Evolutionary conservation across 257 asterid genomes (phyloP).

Genomic region (Solanum lignicaule): DNA sequence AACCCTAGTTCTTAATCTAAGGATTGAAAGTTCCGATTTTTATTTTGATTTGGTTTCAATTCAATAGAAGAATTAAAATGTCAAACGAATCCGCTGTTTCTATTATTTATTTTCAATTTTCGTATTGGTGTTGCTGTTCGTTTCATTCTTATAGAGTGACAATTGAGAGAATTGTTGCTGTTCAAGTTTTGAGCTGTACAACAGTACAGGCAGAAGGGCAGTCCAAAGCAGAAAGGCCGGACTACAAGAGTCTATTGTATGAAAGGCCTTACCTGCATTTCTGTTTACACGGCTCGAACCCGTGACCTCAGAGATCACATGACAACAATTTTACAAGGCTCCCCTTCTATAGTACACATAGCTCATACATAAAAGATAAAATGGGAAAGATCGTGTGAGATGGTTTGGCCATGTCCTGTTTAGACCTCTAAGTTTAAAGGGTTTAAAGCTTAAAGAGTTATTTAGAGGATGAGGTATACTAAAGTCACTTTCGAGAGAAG

Average conservation of each 20-base stretch:
- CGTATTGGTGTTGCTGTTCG: background rate
- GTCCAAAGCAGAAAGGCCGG: no score
- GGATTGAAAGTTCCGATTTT: background rate
- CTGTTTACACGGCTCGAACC: background rate
- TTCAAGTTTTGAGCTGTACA: background rate
- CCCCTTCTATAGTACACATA: background rate
- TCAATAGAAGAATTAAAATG: background rate
- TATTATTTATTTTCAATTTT: background rate
- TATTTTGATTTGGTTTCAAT: background rate
- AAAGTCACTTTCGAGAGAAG: background rate
- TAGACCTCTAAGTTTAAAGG: background rate
- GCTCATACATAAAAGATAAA: background rate
- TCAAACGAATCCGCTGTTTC: background rate
- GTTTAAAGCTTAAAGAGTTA: background rate
- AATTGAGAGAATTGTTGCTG: background rate
- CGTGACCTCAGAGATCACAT: background rate
- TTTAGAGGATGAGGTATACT: background rate
- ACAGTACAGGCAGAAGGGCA: background rate
- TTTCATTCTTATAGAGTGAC: background rate
- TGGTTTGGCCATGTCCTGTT: background rate
- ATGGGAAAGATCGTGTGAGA: background rate
- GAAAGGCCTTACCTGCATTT: background rate
- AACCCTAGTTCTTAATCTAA: background rate
- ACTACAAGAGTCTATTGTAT: background rate
- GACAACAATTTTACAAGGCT: background rate